These are phyloP conservation scores for Chlorella variabilis DNA, from an alignment of 163 green algal species.

Conservation along the genomic window DNA sequence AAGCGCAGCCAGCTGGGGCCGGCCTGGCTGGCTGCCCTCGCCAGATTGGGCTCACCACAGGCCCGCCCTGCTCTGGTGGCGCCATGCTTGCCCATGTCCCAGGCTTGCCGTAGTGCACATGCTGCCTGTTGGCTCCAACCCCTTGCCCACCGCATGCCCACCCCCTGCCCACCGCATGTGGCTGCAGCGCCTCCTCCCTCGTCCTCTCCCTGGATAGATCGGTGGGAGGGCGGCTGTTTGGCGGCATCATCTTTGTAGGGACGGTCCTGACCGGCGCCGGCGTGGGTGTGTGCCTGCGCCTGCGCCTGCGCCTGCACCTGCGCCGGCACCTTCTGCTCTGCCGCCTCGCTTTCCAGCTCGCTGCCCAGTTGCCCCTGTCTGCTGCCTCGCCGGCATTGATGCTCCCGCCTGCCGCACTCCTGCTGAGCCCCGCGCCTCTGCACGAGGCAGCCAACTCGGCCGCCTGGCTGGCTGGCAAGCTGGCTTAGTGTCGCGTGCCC, in stretches of 20 bases:
- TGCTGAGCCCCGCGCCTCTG: not conserved
- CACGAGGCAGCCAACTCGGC: too few relatives aligned
- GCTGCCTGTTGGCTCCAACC: not conserved
- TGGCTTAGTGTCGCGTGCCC: too few relatives aligned
- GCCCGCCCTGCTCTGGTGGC: too few relatives aligned
- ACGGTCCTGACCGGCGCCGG: conserved; percentile 20
- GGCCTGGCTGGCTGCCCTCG: not conserved
- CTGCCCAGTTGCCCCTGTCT: too few relatives aligned
- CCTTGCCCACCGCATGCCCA: not conserved
- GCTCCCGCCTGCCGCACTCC: not conserved
- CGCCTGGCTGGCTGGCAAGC: too few relatives aligned
- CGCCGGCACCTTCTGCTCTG: too few relatives aligned
- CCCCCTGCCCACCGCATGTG: not conserved
- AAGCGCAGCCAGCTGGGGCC: not conserved
- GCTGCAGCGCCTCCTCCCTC: conserved; percentile 25
- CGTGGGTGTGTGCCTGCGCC: not conserved
- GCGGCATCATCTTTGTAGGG: conserved; percentile 20
- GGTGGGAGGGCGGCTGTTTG: conserved; percentile 29
- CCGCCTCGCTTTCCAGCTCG: too few relatives aligned
- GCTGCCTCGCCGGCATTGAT: not conserved
- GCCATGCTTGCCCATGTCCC: too few relatives aligned
- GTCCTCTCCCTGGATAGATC: conserved; percentile 36
- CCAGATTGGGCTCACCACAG: too few relatives aligned
- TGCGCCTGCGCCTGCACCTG: too few relatives aligned
- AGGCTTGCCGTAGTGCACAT: too few relatives aligned